These are phyloP conservation scores for Suhomyces emberorum DNA, from an alignment of 805 yeast genomes.

Conservation along the genomic window DNA sequence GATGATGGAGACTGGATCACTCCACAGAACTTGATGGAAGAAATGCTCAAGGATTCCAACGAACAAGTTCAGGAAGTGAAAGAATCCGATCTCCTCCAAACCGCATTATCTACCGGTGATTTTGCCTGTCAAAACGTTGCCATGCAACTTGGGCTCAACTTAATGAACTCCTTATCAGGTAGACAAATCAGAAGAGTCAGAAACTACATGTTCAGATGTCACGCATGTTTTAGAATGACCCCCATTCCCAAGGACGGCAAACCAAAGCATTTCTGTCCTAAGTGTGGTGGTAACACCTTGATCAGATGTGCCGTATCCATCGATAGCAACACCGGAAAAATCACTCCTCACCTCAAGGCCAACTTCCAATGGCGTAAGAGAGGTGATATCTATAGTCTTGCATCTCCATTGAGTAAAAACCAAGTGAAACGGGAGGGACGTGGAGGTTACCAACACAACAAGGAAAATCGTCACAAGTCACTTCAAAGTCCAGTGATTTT, in stretches of 20 bases:
- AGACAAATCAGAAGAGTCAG: conserved; percentile 79
- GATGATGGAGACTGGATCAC: conserved; percentile 93
- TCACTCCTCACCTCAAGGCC: conserved; percentile 83
- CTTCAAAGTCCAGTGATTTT: conserved; percentile 52
- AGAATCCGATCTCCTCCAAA: conserved; percentile 46
- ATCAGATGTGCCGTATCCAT: conserved; percentile 88
- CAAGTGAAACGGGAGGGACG: conserved; percentile 71
- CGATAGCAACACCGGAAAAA: conserved; percentile 70
- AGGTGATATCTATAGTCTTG: conserved; percentile 77
- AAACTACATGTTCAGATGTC: conserved; percentile 93
- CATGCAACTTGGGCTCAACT: conserved; percentile 81
- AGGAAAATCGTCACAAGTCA: conserved; percentile 51
- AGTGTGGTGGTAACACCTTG: conserved; percentile 92
- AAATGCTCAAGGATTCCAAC: conserved; percentile 62
- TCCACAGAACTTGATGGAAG: conserved; percentile 74
- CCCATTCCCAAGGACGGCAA: conserved; percentile 76
- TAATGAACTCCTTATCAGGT: conserved; percentile 84
- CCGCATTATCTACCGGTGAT: conserved; percentile 91
- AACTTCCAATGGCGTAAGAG: conserved; percentile 92
- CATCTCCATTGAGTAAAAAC: conserved; percentile 84
- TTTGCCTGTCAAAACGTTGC: conserved; percentile 97
- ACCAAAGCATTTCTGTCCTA: conserved; percentile 86
- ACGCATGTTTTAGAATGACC: conserved; percentile 86
- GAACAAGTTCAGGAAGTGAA: conserved; percentile 48
- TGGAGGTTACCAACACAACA: conserved; percentile 74